Evolutionary conservation across 2,329 filamentous ascomycete genomes (phyloP).

Genomic region (Ceratocystiopsis brevicomis): DNA sequence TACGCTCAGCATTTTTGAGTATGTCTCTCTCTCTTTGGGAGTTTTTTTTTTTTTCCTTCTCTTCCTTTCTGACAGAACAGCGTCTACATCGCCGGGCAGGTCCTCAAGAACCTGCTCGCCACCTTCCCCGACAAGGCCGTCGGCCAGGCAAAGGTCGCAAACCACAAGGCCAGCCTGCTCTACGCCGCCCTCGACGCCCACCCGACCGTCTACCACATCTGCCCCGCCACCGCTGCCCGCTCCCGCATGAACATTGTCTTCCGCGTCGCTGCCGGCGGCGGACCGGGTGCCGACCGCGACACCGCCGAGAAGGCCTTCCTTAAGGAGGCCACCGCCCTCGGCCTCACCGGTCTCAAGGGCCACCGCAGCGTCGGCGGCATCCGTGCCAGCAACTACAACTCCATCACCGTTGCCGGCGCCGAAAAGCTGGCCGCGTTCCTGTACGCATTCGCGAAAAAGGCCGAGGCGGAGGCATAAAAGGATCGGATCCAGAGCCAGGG

Average conservation of each 20-base stretch:
- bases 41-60: not conserved
- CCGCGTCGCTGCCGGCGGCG: constrained; percentile 37
- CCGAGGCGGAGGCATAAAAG: not conserved
- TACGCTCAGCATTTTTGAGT: constrained; percentile 82
- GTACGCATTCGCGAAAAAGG: constrained; percentile 24
- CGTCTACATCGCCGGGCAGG: constrained; percentile 77
- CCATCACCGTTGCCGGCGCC: constrained; percentile 47
- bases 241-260: constrained; percentile 96
- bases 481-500: not conserved
- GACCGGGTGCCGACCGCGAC: constrained; percentile 35
- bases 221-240: constrained; percentile 56
- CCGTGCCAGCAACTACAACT: constrained; percentile 77
- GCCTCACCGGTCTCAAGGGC: constrained; percentile 68
- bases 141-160: constrained; percentile 56
- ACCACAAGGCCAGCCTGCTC: constrained; percentile 56
- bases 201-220: constrained; percentile 53
- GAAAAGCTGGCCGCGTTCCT: constrained; percentile 51
- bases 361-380: constrained; percentile 78
- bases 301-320: constrained; percentile 61
- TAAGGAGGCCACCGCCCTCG: constrained; percentile 45
- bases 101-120: constrained; percentile 56
- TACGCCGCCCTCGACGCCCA: constrained; percentile 61
- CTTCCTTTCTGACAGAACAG: constrained; percentile 25
- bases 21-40: constrained; percentile 15
- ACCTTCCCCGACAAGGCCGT: constrained; percentile 49